Percentiles rank a stretch among this genome's conserved stretches.
These are phyloP conservation scores for Beauveria caledonica DNA, from an alignment of 2,329 filamentous ascomycete species.

Conservation along the genomic window DNA sequence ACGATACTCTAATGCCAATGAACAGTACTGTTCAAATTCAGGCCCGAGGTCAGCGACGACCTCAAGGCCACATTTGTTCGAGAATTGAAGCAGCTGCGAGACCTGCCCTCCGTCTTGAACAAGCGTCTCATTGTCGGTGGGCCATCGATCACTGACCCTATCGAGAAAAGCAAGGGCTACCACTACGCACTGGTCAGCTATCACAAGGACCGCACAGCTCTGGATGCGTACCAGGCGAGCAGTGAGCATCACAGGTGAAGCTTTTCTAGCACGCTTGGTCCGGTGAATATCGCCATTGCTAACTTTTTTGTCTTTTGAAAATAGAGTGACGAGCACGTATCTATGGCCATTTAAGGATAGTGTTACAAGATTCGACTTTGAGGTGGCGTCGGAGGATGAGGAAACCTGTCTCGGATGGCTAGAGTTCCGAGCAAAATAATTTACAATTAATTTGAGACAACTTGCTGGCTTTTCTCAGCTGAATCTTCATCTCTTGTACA, in stretches of 20 bases:
- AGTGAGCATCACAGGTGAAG: slow-evolving; percentile 40
- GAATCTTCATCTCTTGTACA: neutral
- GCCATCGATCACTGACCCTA: slow-evolving; percentile 42
- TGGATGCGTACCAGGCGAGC: slow-evolving; percentile 44
- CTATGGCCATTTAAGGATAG: slow-evolving; percentile 47
- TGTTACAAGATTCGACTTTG: slow-evolving; percentile 45
- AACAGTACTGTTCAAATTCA: slow-evolving; percentile 43
- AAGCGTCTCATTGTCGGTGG: slow-evolving; percentile 43
- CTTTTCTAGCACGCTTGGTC: neutral
- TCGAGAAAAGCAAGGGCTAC: slow-evolving; percentile 44
- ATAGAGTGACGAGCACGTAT: slow-evolving; percentile 41
- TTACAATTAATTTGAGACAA: neutral
- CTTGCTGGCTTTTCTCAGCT: too few species aligned
- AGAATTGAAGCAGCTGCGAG: slow-evolving; percentile 41
- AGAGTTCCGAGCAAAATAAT: neutral
- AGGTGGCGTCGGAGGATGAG: slow-evolving; percentile 35
- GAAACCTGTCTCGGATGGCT: slow-evolving; percentile 15
- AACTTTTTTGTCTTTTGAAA: neutral
- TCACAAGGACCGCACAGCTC: slow-evolving; percentile 34
- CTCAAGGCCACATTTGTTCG: slow-evolving; percentile 37
- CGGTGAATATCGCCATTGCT: neutral
- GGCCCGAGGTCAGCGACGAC: slow-evolving; percentile 29
- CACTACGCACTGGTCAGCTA: slow-evolving; percentile 44
- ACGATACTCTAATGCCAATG: neutral
- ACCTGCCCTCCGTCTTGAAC: slow-evolving; percentile 38